phyloP scores from a whole-genome alignment of 192 early-diverging fungal genomes.

The Rhizophagus prolifer region DNA sequence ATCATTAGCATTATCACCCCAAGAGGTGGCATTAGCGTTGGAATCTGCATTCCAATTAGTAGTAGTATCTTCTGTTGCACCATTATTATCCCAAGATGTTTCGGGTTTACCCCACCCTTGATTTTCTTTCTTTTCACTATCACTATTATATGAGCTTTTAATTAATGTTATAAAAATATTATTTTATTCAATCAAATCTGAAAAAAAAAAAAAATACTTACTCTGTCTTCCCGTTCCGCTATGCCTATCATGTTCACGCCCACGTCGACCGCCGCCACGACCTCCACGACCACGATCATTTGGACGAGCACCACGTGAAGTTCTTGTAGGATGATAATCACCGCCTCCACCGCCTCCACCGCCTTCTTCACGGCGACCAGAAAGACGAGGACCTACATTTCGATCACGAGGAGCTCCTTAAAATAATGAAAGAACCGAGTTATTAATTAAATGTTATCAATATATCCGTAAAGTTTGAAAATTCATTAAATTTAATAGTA shows the following conservation, averaged over 20 bases:
- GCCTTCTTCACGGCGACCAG: constrained; percentile 37
- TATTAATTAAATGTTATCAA: no score
- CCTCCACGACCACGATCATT: constrained; percentile 47
- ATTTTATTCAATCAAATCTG: not conserved
- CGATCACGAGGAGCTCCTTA: constrained; percentile 17
- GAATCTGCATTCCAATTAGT: not conserved
- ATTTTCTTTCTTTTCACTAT: constrained; percentile 91
- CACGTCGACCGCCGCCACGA: constrained; percentile 56
- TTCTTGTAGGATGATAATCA: constrained; percentile 43
- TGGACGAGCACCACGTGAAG: constrained; percentile 48
- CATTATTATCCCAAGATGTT: constrained; percentile 49
- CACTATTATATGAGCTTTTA: constrained; percentile 40
- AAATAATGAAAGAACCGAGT: not conserved
- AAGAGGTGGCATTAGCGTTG: not conserved
- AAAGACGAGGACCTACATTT: constrained; percentile 28
- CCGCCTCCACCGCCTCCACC: constrained; percentile 36
- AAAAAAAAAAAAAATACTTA: constrained; percentile 27
- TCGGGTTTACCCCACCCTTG: constrained; percentile 78
- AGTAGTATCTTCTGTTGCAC: constrained; percentile 36
- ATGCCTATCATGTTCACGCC: constrained; percentile 86
- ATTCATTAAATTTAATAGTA: not conserved
- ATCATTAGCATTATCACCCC: not conserved
- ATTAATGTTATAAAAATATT: not conserved
- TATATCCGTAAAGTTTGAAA: not conserved
- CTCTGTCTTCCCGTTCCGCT: constrained; percentile 69